A percentile compares a stretch with the other conserved stretches of the same genome.
phyloP scores from a whole-genome alignment of 2,329 filamentous ascomycete species.

The Sporothrix schenckii region DNA sequence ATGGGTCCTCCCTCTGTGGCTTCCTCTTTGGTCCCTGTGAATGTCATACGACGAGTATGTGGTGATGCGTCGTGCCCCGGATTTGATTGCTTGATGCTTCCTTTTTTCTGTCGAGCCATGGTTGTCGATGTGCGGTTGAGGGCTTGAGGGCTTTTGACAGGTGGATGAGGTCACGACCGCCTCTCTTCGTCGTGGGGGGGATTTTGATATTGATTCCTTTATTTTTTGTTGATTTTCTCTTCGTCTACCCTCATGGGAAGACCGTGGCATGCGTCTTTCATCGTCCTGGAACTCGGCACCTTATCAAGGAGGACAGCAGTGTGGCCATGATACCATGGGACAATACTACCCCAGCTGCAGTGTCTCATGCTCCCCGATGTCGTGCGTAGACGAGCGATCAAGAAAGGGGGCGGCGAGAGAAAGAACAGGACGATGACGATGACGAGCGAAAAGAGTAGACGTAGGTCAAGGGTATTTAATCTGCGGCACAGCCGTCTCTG shows the following conservation, averaged over 20 bases:
- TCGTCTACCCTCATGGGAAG: neutral
- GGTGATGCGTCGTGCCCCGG: neutral
- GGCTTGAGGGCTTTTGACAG: neutral
- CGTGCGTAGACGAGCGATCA: no score
- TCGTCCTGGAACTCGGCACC: neutral
- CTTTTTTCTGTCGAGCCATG: neutral
- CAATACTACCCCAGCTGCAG: neutral
- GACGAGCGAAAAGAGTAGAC: neutral
- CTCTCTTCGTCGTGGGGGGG: neutral
- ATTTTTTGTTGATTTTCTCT: neutral
- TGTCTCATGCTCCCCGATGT: neutral
- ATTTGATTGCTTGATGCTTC: slow-evolving; percentile 1
- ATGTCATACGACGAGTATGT: slow-evolving; percentile 1
- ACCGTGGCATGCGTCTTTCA: no score
- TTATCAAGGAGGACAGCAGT: neutral
- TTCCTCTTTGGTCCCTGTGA: no score
- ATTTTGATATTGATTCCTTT: neutral
- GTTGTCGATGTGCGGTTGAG: neutral
- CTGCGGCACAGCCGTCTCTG: slow-evolving; percentile 7
- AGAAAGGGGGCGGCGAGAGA: neutral
- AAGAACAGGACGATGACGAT: neutral
- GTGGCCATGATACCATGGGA: neutral
- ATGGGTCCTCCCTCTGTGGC: neutral
- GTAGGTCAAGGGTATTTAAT: neutral
- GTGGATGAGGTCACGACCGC: neutral